phyloP scores from a whole-genome alignment of 129 eudicot genomes.

The Smallanthus sonchifolius region DNA sequence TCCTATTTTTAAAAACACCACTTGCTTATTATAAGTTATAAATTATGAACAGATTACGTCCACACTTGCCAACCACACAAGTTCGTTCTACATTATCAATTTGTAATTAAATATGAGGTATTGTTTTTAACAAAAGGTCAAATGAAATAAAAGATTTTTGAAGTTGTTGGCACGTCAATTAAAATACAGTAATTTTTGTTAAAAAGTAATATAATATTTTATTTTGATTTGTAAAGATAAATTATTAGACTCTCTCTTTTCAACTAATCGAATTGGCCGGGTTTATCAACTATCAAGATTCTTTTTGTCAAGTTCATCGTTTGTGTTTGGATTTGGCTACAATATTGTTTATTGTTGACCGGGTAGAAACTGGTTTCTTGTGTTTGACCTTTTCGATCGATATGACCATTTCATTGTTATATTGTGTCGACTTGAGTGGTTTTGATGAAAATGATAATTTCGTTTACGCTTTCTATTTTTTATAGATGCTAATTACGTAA shows the following conservation, averaged over 20 bases:
- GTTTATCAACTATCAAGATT: not conserved
- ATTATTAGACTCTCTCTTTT: too few species aligned
- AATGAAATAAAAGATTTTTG: not conserved
- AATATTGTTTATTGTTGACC: not conserved
- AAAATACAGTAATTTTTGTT: not conserved
- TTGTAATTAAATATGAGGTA: not conserved
- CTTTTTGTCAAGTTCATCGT: not conserved
- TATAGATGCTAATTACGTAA: not conserved
- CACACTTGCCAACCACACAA: not conserved
- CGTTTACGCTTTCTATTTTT: not conserved
- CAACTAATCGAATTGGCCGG: not conserved
- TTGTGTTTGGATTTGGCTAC: not conserved
- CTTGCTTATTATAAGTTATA: not conserved
- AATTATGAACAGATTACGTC: not conserved
- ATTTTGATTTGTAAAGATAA: not conserved
- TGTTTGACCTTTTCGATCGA: not conserved
- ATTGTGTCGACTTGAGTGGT: not conserved
- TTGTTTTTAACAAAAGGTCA: not conserved
- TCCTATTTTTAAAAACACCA: not conserved
- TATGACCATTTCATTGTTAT: not conserved
- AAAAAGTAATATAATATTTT: not conserved
- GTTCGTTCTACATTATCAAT: not conserved
- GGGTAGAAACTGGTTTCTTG: not conserved
- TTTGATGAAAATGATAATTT: not conserved
- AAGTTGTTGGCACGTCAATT: constrained; percentile 1